These are phyloP conservation scores for Dendrocalamus latiflorus DNA, from an alignment of 202 grass and related monocot genomes.

Conservation along the genomic window DNA sequence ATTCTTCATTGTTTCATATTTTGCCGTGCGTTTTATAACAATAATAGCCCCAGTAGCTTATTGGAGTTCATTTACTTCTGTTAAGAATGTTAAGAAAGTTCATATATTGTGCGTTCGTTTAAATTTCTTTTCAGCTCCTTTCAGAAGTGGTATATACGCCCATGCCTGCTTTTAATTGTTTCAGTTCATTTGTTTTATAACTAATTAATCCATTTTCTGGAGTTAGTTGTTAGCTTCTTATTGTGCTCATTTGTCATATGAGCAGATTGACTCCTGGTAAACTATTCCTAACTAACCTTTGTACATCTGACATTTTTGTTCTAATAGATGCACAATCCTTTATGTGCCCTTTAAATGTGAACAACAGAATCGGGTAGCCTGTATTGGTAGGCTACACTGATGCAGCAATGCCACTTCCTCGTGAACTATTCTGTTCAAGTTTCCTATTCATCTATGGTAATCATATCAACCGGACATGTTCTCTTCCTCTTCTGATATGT, in stretches of 20 bases:
- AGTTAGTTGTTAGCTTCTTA: neutral
- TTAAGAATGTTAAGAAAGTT: too few relatives aligned
- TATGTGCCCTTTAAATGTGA: neutral
- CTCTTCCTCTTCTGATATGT: too few relatives aligned
- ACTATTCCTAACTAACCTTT: neutral
- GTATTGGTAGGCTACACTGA: too few relatives aligned
- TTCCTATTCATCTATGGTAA: too few relatives aligned
- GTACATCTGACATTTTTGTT: neutral
- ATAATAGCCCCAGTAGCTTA: too few relatives aligned
- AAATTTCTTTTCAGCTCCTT: neutral
- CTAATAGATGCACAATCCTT: neutral
- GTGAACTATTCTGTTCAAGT: too few relatives aligned
- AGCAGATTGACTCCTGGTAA: neutral
- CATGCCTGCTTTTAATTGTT: constrained; percentile 1
- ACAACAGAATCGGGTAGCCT: neutral
- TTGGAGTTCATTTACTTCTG: too few relatives aligned
- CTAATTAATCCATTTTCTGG: neutral
- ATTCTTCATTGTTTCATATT: too few relatives aligned
- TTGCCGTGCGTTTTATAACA: too few relatives aligned
- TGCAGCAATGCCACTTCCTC: too few relatives aligned
- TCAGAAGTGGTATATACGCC: neutral
- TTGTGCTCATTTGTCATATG: constrained; percentile 2
- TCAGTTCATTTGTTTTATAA: neutral
- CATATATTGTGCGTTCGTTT: neutral
- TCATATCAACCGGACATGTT: too few relatives aligned